A percentile compares a stretch with the other conserved stretches of the same genome.
Evolutionary conservation across 2,329 filamentous ascomycete genomes (phyloP).

Genomic region (Atkinsonella texensis): DNA sequence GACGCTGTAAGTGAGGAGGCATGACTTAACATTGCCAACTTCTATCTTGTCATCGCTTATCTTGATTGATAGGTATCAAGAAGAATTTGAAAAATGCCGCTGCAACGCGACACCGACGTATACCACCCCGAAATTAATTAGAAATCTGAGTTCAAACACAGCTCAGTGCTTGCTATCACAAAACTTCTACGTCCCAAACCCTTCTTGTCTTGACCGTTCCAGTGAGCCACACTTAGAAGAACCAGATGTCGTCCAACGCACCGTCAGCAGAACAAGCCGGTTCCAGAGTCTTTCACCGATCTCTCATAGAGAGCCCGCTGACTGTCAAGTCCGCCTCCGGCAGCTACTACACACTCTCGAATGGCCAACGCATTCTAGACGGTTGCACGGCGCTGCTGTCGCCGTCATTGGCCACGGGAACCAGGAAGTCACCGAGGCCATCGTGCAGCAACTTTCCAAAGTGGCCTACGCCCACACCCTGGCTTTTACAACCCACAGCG

Average conservation of each 20-base stretch:
- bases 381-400: conserved; percentile 32
- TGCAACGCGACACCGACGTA: too few relatives aligned
- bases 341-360: conserved; percentile 21
- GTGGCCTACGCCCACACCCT: conserved; percentile 17
- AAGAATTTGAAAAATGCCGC: too few relatives aligned
- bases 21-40: too few relatives aligned
- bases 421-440: conserved; percentile 39
- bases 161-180: too few relatives aligned
- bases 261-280: conserved; percentile 3
- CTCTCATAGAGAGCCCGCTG: conserved; percentile 16
- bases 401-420: conserved; percentile 51
- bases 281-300: conserved; percentile 22
- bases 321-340: conserved; percentile 31
- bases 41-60: too few relatives aligned
- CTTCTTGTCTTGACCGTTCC: too few relatives aligned
- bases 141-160: too few relatives aligned
- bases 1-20: too few relatives aligned
- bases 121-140: too few relatives aligned
- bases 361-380: conserved; percentile 5
- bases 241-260: background rate
- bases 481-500: conserved; percentile 13
- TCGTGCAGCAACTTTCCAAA: conserved; percentile 39
- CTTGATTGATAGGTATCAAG: too few relatives aligned
- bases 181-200: too few relatives aligned
- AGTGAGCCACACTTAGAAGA: too few relatives aligned